These are phyloP conservation scores for Plasmodium chabaudi DNA, from an alignment of 169 alveolate genomes.

Conservation along the genomic window DNA sequence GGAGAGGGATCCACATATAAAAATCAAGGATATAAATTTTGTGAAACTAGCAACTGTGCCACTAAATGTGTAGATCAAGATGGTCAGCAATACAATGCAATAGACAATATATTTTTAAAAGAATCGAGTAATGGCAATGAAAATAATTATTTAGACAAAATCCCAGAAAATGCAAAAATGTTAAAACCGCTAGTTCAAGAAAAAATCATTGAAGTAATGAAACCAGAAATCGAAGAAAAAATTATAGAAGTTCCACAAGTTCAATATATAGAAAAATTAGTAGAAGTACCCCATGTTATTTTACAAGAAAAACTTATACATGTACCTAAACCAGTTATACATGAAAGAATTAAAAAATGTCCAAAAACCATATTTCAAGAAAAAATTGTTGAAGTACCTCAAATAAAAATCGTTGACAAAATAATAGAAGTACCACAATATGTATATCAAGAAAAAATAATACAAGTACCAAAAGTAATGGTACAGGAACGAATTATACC, in stretches of 20 bases:
- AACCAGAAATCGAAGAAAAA: slow-evolving; percentile 91
- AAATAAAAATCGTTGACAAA: slow-evolving; percentile 88
- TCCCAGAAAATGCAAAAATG: slow-evolving; percentile 84
- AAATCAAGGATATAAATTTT: background rate
- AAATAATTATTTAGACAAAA: slow-evolving; percentile 62
- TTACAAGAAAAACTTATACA: slow-evolving; percentile 88
- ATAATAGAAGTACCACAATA: slow-evolving; percentile 93
- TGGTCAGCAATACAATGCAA: background rate
- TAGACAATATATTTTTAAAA: slow-evolving; percentile 2
- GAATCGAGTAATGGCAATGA: background rate
- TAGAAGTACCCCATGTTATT: slow-evolving; percentile 92
- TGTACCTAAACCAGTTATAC: slow-evolving; percentile 90
- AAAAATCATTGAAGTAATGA: slow-evolving; percentile 89
- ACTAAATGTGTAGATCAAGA: background rate
- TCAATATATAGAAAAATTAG: slow-evolving; percentile 91
- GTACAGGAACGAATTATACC: slow-evolving; percentile 92
- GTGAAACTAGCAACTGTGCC: background rate
- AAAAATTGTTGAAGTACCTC: slow-evolving; percentile 92
- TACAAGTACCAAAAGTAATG: slow-evolving; percentile 91
- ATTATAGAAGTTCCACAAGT: slow-evolving; percentile 93
- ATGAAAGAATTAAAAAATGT: slow-evolving; percentile 90
- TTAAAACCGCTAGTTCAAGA: slow-evolving; percentile 88
- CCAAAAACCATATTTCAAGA: slow-evolving; percentile 91
- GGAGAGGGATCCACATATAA: background rate
- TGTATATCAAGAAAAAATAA: slow-evolving; percentile 92